A percentile compares a stretch with the other conserved stretches of the same genome.
phyloP scores from a whole-genome alignment of 164 flowering plant species.

The Chimonanthus praecox region DNA sequence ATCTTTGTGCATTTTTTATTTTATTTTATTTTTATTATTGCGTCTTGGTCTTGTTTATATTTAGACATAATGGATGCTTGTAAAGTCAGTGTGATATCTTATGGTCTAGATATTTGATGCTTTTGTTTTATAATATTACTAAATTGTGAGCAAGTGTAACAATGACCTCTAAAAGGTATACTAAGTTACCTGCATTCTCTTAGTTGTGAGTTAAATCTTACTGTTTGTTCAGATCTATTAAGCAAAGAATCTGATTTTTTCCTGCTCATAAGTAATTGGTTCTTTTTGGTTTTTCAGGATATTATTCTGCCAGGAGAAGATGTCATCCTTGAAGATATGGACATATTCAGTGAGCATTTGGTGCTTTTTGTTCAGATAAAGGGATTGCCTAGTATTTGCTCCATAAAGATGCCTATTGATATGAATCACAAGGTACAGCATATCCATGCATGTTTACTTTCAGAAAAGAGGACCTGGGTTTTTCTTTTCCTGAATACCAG shows the following conservation, averaged over 20 bases:
- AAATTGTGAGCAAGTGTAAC: no score
- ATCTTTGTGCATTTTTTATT: no score
- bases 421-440: constrained; percentile 38
- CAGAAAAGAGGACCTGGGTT: not conserved
- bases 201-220: no score
- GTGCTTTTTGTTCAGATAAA: constrained; percentile 63
- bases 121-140: no score
- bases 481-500: no score
- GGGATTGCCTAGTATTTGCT: constrained; percentile 57
- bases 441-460: not conserved
- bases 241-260: not conserved
- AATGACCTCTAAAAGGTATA: no score
- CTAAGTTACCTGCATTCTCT: no score
- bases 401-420: constrained; percentile 61
- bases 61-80: no score
- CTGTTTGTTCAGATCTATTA: not conserved
- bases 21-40: no score
- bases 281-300: constrained; percentile 29
- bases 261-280: not conserved
- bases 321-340: constrained; percentile 70
- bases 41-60: no score
- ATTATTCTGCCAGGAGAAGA: constrained; percentile 57
- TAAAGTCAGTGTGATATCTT: no score
- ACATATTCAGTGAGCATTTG: constrained; percentile 67
- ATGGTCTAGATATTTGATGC: no score